Conservation (phyloP, 176 grass and related monocot genomes). For the Typha latifolia region DNA sequence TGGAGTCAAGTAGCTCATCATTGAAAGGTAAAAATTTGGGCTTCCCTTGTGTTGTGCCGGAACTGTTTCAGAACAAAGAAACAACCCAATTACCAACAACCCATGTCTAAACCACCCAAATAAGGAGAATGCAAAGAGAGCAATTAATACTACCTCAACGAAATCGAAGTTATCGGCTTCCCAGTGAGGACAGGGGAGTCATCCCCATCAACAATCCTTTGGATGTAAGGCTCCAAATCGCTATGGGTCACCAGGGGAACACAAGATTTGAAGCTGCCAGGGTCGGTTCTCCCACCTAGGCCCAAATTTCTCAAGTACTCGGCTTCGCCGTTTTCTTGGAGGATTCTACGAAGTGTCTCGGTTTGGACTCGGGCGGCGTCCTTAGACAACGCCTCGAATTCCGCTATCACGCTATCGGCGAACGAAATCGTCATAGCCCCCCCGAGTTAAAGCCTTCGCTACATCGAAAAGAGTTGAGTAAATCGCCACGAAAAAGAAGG, state of each 20-base stretch:
- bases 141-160: constrained; percentile 41
- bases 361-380: constrained; percentile 50
- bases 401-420: constrained; percentile 47
- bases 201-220: constrained; percentile 62
- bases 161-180: constrained; percentile 67
- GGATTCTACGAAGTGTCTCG: constrained; percentile 64
- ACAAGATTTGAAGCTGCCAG: constrained; percentile 59
- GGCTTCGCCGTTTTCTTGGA: constrained; percentile 52
- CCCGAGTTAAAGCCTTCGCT: not conserved
- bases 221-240: constrained; percentile 65
- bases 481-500: not conserved
- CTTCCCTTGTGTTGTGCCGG: constrained; percentile 89
- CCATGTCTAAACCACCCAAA: too few relatives aligned
- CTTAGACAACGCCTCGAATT: constrained; percentile 58
- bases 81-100: too few relatives aligned
- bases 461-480: not conserved
- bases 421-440: constrained; percentile 48
- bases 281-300: constrained; percentile 65
- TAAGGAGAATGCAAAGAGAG: too few relatives aligned
- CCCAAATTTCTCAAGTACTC: constrained; percentile 69
- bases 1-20: constrained; percentile 78
- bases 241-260: constrained; percentile 61
- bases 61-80: constrained; percentile 38
- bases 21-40: constrained; percentile 91
- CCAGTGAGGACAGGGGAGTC: constrained; percentile 51